Conservation (phyloP, 331 rosid species). For the Spiraea crenata region DNA sequence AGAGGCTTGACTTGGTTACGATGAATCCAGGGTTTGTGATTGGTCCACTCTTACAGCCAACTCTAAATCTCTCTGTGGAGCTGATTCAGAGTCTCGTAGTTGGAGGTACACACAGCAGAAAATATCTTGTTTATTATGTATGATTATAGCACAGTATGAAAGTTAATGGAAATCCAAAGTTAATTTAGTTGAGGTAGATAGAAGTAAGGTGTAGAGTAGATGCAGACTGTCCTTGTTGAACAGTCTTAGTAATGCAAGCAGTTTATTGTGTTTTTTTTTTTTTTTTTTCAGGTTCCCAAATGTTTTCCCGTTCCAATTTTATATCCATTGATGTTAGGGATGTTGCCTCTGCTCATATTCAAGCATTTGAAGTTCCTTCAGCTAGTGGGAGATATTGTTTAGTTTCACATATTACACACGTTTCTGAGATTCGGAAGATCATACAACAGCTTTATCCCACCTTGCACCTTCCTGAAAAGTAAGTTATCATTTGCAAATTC, state of each 20-base stretch:
- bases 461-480: conserved; percentile 20
- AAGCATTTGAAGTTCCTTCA: conserved; percentile 19
- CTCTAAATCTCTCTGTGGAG: neutral
- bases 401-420: neutral
- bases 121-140: neutral
- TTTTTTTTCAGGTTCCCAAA: neutral
- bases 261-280: neutral
- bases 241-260: neutral
- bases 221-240: neutral
- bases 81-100: neutral
- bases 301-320: neutral
- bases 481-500: neutral
- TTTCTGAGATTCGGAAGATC: neutral
- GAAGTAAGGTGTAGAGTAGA: neutral
- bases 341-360: conserved; percentile 20
- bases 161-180: neutral
- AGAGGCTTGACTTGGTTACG: conserved; percentile 23
- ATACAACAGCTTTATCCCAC: conserved; percentile 9
- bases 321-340: conserved; percentile 27
- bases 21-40: conserved; percentile 18
- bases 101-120: too few species aligned
- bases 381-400: conserved; percentile 27
- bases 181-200: neutral
- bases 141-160: neutral
- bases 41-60: conserved; percentile 27